Base-by-base conservation (phyloP, 2,329 filamentous ascomycete species). In the Cladophialophora immunda region DNA sequence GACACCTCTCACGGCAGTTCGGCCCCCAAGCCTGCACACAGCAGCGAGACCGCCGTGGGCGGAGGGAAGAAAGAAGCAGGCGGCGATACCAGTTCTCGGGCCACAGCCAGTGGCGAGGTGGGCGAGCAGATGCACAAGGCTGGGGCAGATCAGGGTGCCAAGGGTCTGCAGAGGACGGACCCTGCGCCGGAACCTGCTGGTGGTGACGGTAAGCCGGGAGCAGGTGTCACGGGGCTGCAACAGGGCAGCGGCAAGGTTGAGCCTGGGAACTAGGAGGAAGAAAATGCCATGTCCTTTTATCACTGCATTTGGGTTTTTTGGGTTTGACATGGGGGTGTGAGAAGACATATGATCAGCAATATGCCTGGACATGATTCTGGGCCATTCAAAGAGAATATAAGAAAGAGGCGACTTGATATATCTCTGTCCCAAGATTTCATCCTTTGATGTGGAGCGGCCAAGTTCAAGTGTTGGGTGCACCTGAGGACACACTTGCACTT, bases 111-210 rank as follows among this genome's bases (percentile, higher is more conserved):
- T 15, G 53, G 27, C 4, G 64, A 64, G 29, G 47, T 70, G 13
- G 47, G 53, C n/a, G 64, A 65, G 41, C 68, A 70, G 61, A 63
- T 68, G 64, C 19, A 68, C 27, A 62, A 36, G 25, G 17, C 34
- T 22, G 66, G 52, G 29, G 50, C 47, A 2, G 64, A 62, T 25
- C 55, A 36, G 5, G 68, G 58, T 2, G 29, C 54, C 3, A 70
- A 68, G 41, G 68, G 68, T 45, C 45, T 67, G 15, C 58, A 68
- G 58, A 47, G 68, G 32, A 70, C 55, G 11, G 68, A 70, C 27
- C 66, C 66, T 9, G 58, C 52, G n/a, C 59, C 66, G 2, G 27
- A 60, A 22, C 41, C 27, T 5, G 27, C 60, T 34, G 64, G 55
- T 3, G 58, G 41, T 8, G 55, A 29, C 22, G 56, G 29, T 4